A percentile compares a stretch with the other conserved stretches of the same genome.
These are phyloP conservation scores for Dillenia turbinata DNA, from an alignment of 164 flowering plant species.

Conservation along the genomic window DNA sequence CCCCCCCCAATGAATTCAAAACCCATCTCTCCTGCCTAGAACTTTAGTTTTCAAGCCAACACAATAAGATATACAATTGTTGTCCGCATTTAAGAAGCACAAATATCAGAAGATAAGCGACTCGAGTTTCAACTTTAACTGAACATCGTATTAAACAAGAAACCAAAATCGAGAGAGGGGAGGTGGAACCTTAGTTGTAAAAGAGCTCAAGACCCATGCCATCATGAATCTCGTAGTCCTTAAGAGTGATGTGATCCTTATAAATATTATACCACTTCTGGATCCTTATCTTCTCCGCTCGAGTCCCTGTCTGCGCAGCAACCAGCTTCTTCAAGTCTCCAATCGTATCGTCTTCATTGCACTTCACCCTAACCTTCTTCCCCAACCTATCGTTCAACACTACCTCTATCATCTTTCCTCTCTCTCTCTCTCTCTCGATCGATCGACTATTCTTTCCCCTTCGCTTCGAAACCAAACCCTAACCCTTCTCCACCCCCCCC, in stretches of 20 bases:
- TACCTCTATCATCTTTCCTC: constrained; percentile 80
- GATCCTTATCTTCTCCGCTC: constrained; percentile 75
- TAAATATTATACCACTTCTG: constrained; percentile 92
- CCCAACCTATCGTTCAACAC: constrained; percentile 90
- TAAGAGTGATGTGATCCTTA: constrained; percentile 90
- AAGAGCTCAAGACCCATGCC: constrained; percentile 98
- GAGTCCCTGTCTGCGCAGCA: constrained; percentile 85
- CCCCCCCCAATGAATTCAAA: too few species aligned
- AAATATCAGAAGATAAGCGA: too few species aligned
- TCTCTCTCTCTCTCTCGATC: background rate
- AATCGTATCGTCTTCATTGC: constrained; percentile 93
- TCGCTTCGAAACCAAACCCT: too few species aligned
- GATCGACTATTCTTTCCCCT: too few species aligned
- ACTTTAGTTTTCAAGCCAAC: too few species aligned
- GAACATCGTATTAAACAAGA: too few species aligned
- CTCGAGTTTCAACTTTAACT: too few species aligned
- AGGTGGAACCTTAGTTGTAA: constrained; percentile 42
- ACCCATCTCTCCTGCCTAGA: too few species aligned
- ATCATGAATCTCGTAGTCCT: constrained; percentile 90
- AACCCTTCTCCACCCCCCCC: too few species aligned
- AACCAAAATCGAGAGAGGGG: background rate
- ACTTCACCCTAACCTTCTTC: constrained; percentile 90
- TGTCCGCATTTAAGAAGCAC: too few species aligned
- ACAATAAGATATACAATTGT: too few species aligned
- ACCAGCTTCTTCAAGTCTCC: constrained; percentile 94